Percentiles rank a stretch among this genome's conserved stretches.
Evolutionary conservation across 768 basidiomycete species (phyloP).

Genomic region (Vishniacozyma victoriae): DNA sequence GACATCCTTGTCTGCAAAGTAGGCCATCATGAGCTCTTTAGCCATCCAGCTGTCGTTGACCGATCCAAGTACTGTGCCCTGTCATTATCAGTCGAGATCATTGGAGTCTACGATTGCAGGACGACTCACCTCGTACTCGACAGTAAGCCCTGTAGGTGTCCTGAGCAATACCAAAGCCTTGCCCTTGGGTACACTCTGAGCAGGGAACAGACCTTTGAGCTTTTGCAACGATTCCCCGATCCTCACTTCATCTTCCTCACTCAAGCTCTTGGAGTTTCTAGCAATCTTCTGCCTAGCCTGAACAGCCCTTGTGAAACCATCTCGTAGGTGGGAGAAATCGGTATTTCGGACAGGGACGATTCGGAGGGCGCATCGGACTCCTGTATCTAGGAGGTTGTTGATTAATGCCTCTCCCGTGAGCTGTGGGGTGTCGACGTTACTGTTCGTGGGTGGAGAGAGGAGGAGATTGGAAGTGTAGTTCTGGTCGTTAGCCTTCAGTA

Average conservation of each 20-base stretch:
- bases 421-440: slow-evolving; percentile 12
- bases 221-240: slow-evolving; percentile 37
- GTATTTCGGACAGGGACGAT: slow-evolving; percentile 50
- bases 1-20: slow-evolving; percentile 46
- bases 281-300: slow-evolving; percentile 47
- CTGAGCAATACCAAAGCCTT: slow-evolving; percentile 41
- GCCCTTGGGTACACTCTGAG: slow-evolving; percentile 40
- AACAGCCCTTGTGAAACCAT: slow-evolving; percentile 49
- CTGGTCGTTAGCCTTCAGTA: slow-evolving; percentile 13
- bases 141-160: slow-evolving; percentile 33
- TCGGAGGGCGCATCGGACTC: slow-evolving; percentile 40
- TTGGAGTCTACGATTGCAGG: neutral
- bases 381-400: slow-evolving; percentile 33
- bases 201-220: slow-evolving; percentile 47
- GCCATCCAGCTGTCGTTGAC: slow-evolving; percentile 41
- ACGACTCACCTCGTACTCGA: slow-evolving; percentile 41
- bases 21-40: slow-evolving; percentile 46
- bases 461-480: slow-evolving; percentile 23
- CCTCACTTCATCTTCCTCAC: slow-evolving; percentile 1
- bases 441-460: slow-evolving; percentile 11
- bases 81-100: neutral
- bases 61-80: slow-evolving; percentile 40
- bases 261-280: slow-evolving; percentile 22
- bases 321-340: slow-evolving; percentile 48
- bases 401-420: slow-evolving; percentile 41